These are phyloP conservation scores for Chaetoceros muelleri DNA, from an alignment of 108 stramenopile species.

Conservation along the genomic window DNA sequence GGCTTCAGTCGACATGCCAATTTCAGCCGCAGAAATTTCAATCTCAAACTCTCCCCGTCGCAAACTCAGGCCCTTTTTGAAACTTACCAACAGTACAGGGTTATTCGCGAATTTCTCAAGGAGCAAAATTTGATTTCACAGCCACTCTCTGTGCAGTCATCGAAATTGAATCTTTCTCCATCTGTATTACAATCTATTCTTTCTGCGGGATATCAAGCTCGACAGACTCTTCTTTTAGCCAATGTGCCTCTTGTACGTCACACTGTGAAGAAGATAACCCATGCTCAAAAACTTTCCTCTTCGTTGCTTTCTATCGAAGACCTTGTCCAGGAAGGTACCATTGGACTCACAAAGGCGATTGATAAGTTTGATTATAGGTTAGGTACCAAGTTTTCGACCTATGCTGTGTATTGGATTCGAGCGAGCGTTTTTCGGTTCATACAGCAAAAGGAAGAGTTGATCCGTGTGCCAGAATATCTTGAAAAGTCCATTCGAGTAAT, in stretches of 20 bases:
- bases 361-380: constrained; percentile 79
- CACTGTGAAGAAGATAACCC: background rate
- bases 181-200: background rate
- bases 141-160: background rate
- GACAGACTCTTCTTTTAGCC: background rate
- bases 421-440: constrained; percentile 79
- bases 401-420: constrained; percentile 91
- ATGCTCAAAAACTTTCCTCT: background rate
- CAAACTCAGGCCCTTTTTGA: background rate
- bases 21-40: no score
- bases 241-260: background rate
- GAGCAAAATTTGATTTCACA: background rate
- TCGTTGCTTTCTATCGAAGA: constrained; percentile 44
- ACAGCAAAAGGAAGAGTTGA: constrained; percentile 66
- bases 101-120: background rate
- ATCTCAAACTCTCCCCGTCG: background rate
- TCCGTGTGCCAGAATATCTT: constrained; percentile 59
- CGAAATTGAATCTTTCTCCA: background rate
- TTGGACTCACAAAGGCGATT: constrained; percentile 80
- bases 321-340: constrained; percentile 85
- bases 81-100: background rate
- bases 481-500: constrained; percentile 36
- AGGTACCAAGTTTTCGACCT: constrained; percentile 79
- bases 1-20: no score
- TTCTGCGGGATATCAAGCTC: background rate